These are phyloP conservation scores for Pyrus hybrid DNA, from an alignment of 331 rosid species.

Conservation along the genomic window DNA sequence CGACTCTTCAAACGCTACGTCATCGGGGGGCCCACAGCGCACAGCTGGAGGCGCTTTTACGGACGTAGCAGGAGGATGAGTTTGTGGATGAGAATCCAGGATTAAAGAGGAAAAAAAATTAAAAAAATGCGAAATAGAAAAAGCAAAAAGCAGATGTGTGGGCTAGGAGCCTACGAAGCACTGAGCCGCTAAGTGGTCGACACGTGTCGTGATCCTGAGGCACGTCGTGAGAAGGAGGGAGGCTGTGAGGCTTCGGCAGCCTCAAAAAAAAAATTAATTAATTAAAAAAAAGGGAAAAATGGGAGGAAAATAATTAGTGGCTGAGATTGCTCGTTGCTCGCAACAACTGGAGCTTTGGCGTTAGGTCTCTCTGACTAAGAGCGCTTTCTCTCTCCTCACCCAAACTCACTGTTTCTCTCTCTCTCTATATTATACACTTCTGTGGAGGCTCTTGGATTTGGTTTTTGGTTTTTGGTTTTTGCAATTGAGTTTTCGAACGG, in stretches of 20 bases:
- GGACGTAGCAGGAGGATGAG: constrained; percentile 21
- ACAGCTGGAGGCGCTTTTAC: constrained; percentile 59
- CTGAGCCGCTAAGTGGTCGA: constrained; percentile 25
- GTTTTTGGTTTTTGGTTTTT: constrained; percentile 4
- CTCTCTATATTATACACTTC: neutral
- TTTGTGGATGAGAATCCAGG: constrained; percentile 70
- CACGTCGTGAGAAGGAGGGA: neutral
- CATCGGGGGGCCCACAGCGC: constrained; percentile 2
- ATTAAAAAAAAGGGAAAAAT: neutral
- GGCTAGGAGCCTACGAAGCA: neutral
- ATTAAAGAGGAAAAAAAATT: neutral
- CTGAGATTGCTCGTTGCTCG: constrained; percentile 56
- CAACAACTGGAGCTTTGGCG: constrained; percentile 6
- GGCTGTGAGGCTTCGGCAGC: constrained; percentile 21
- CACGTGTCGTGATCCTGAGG: constrained; percentile 38
- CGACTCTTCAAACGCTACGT: constrained; percentile 18
- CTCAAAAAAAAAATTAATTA: constrained; percentile 26
- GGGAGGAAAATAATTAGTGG: constrained; percentile 71
- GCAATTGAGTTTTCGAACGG: neutral
- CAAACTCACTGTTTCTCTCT: neutral
- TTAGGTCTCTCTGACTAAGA: constrained; percentile 1
- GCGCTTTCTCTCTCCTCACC: neutral
- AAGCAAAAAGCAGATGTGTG: constrained; percentile 47
- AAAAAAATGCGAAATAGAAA: neutral
- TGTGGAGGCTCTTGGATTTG: neutral